Evolutionary conservation across 768 basidiomycete species (phyloP), one percentile per base, ranked within the genome.

Genomic region (Mycena amicta): DNA sequence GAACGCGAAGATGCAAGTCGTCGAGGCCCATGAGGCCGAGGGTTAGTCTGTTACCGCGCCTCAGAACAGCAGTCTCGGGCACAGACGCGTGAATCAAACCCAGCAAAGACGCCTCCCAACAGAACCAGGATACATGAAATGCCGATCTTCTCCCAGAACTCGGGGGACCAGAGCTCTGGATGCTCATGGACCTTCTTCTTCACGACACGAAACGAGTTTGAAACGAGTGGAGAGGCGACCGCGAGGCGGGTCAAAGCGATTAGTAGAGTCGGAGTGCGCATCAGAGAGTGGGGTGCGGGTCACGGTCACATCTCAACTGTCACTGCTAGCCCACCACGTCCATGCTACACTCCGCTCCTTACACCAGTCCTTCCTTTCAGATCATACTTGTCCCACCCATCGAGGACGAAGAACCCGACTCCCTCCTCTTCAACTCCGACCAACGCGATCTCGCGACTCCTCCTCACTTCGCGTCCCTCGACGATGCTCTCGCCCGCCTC

Each of bases 21-120:
- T 97, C 94, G 18, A 95, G 81, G 2, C 95, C 95, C 95, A 96
- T 97, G 25, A 97, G 78, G 1, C 93, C 95, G 29, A 97, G 84
- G 0, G 95, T 97, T 52, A 97, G 75, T 2, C 93, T 94, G 62
- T 20, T 15, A 15, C 15, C 22, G 43, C 12, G 12, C 15, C 22
- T 45, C 6, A n/a, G 22, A 23, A 30, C 11, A 41, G 43, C 18
- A n/a, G 39, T 22, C 37, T 30, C 26, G 2, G 33, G 2, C 23
- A 23, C 8, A 15, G 23, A n/a, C 13, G 26, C 28, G 33, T 47
- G 30, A 49, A 20, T 16, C 22, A 49, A 56, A 91, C 95, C 95
- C 95, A 13, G 95, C 92, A 70, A 98, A 97, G 4, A 95, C 88
- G 52, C 95, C 95, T 2, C 95, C 95, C 0, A 84, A 76, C 1